Percentiles rank a stretch among this genome's conserved stretches.
These are phyloP conservation scores for Sclerotinia spermophila DNA, from an alignment of 2,329 filamentous ascomycete genomes.

Conservation along the genomic window DNA sequence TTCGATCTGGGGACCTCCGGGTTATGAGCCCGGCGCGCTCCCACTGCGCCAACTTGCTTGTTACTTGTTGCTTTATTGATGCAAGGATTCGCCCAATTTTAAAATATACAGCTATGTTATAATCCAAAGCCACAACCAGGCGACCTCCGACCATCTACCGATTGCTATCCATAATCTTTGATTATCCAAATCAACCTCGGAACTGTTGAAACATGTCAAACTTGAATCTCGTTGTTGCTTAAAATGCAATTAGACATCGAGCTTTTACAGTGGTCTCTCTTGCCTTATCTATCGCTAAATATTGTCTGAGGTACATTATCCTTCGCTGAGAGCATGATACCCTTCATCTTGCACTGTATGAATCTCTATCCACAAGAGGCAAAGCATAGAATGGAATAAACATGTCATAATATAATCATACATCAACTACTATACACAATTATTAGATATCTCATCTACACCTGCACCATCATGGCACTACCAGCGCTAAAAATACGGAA, in stretches of 20 bases:
- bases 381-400: constrained; percentile 4
- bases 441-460: not conserved
- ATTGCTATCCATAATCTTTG: not conserved
- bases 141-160: not conserved
- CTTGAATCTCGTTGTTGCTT: not conserved
- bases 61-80: not conserved
- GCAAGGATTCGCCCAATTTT: fast-evolving
- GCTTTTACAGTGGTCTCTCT: not conserved
- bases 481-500: constrained; percentile 70
- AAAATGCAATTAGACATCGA: not conserved
- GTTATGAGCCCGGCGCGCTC: constrained; percentile 41
- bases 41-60: constrained; percentile 40
- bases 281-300: not conserved
- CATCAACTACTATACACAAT: not conserved
- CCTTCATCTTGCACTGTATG: not conserved
- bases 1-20: constrained; percentile 41
- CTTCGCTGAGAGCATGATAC: not conserved
- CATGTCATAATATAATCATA: not conserved
- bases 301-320: not conserved
- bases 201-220: not conserved
- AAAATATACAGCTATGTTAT: fast-evolving
- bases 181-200: not conserved
- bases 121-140: not conserved
- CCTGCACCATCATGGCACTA: constrained; percentile 26
- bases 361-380: not conserved